Base-by-base conservation (phyloP, 1,284 basidiomycete species). In the Melampsora americana region DNA sequence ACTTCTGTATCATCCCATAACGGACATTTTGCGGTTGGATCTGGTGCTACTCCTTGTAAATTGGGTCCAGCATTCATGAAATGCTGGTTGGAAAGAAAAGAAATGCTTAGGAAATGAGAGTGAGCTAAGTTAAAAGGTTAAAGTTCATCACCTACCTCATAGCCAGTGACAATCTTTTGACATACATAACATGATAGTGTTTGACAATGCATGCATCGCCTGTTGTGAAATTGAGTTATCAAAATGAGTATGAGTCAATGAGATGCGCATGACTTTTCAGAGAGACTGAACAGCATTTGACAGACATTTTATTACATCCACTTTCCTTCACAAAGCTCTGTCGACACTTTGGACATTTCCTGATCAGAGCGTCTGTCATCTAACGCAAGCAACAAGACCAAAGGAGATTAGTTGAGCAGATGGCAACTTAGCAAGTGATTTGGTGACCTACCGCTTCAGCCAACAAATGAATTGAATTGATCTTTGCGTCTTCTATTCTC, bases 101-200 rank as follows among this genome's bases (percentile, higher is more conserved):
- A 12, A 6, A 12, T n/a, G 9, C 18, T 5, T 56, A 1, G 14
- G 53, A 56, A 56, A 28, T n/a, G 5, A 7, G 39, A 56, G 5
- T n/a, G n/a, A 56, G 12, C 5, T 39, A 30, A 23, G 64, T 9
- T n/a, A 28, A 23, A 12, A 26, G 35, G 20, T 46, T 56, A 50
- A 28, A 28, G 65, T 64, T 62, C 23, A n/a, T 9, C 26, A n/a
- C 20, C 11, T 42, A 64, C 30, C 18, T 30, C 65, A 75, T n/a
- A 77, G 70, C 28, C 62, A 69, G 61, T 77, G 53, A 93, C 89
- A 44, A 88, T 79, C 79, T 89, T 80, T 26, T 90, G 86, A 81
- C 92, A 93, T 20, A 90, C 85, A 81, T 93, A 93, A 82, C 92
- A 93, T 0, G 89, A 91, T 32, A 90, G 53, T 0, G 90, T 88